phyloP scores from a whole-genome alignment of 2,329 filamentous ascomycete species.

The Diaporthe citri region DNA sequence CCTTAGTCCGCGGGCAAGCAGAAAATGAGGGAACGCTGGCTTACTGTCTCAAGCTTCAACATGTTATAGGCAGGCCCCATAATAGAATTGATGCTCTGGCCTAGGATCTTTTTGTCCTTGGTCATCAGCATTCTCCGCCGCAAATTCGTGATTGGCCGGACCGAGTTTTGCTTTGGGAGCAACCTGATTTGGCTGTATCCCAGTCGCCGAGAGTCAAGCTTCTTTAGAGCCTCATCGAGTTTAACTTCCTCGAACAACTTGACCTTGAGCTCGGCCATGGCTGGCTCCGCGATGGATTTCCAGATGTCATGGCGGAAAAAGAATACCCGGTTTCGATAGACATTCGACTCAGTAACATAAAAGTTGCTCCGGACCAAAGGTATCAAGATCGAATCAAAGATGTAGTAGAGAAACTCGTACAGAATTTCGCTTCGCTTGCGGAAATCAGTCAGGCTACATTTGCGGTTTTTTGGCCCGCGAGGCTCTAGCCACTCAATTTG shows the following conservation, averaged over 20 bases:
- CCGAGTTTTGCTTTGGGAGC: constrained; percentile 81
- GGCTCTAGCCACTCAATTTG: constrained; percentile 80
- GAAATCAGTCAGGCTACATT: constrained; percentile 77
- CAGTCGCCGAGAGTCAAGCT: constrained; percentile 73
- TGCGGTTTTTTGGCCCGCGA: constrained; percentile 60
- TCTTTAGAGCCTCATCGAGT: constrained; percentile 63
- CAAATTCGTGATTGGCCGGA: constrained; percentile 91
- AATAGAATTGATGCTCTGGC: constrained; percentile 74
- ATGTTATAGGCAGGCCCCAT: constrained; percentile 79
- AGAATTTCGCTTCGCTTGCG: constrained; percentile 84
- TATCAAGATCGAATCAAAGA: constrained; percentile 92
- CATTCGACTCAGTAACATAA: constrained; percentile 91
- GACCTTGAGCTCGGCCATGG: constrained; percentile 74
- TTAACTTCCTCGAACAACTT: constrained; percentile 85
- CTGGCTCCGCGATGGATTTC: constrained; percentile 80
- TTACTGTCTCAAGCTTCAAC: constrained; percentile 82
- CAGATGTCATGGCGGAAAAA: constrained; percentile 97
- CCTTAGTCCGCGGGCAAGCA: not conserved
- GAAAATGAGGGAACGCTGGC: constrained; percentile 10
- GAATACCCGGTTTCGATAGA: constrained; percentile 84
- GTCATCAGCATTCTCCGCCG: constrained; percentile 69
- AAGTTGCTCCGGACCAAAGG: constrained; percentile 90
- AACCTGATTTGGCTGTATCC: constrained; percentile 85
- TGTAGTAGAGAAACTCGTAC: constrained; percentile 87
- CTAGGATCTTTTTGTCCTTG: constrained; percentile 67